phyloP scores from a whole-genome alignment of 2,329 filamentous ascomycete genomes.

The Alternaria angustiovoidea region DNA sequence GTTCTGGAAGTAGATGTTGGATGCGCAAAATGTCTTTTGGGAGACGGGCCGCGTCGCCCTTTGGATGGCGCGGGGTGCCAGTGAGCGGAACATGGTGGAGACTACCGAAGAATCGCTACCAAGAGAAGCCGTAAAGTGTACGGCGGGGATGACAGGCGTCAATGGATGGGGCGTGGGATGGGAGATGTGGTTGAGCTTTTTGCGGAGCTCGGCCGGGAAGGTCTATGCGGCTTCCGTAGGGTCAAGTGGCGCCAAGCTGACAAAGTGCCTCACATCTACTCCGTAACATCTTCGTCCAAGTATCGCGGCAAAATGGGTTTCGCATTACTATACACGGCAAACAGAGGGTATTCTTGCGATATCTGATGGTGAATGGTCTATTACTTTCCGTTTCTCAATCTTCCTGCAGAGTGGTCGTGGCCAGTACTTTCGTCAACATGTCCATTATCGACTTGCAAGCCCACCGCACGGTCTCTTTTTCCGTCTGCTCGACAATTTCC shows the following conservation, averaged over 20 bases:
- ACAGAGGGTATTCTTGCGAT: slow-evolving; percentile 7
- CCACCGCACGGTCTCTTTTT: slow-evolving; percentile 60
- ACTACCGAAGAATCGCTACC: slow-evolving; percentile 32
- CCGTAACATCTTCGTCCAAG: slow-evolving; percentile 10
- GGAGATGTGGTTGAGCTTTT: slow-evolving; percentile 49
- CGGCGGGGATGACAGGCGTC: slow-evolving; percentile 42
- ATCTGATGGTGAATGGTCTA: background rate
- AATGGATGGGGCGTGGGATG: slow-evolving; percentile 49
- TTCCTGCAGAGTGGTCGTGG: slow-evolving; percentile 50
- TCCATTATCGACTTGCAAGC: slow-evolving; percentile 52
- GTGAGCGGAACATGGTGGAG: slow-evolving; percentile 61
- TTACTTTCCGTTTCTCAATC: slow-evolving; percentile 26
- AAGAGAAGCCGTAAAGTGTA: slow-evolving; percentile 42
- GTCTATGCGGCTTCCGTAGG: slow-evolving; percentile 29
- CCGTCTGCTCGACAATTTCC: slow-evolving; percentile 59
- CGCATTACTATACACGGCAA: slow-evolving; percentile 11
- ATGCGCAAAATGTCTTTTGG: slow-evolving; percentile 51
- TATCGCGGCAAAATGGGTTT: background rate
- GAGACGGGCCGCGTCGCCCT: slow-evolving; percentile 51
- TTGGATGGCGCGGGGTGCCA: slow-evolving; percentile 60
- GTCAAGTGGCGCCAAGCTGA: slow-evolving; percentile 32
- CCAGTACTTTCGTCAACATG: slow-evolving; percentile 47
- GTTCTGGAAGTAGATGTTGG: slow-evolving; percentile 58
- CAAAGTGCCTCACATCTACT: slow-evolving; percentile 17
- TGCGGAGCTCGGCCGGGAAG: slow-evolving; percentile 38